Base-by-base conservation (phyloP, 2,329 filamentous ascomycete genomes). In the Pestalotiopsis sp. region DNA sequence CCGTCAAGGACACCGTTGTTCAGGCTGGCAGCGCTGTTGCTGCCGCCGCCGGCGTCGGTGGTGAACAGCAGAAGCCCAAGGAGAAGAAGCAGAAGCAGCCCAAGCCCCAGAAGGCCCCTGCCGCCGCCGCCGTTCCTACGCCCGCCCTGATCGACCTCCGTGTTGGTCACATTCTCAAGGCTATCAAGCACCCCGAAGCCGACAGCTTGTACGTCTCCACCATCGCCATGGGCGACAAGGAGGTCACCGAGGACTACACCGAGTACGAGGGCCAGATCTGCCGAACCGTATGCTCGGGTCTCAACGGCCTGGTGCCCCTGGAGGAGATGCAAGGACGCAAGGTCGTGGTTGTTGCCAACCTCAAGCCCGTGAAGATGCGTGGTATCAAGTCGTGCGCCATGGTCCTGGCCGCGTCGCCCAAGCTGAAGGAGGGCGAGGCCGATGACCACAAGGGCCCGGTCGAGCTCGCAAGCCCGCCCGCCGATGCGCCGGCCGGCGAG, bases 351-450 rank as follows among this genome's bases (percentile, higher is more conserved):
- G 95, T 99, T 24, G 97, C 94, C 86, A 99, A 99, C 82, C 88
- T 99, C 73, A 99, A 99, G 87, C 96, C 96, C 64, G 96, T 98
- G 80, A 99, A 97, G 81, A 99, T 99, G 96, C 93, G 96, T 71
- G 96, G 96, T 73, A 86, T 89, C 83, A 89, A 89, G 83, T 89
- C 87, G 3, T 87, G 83, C 73, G 87, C 76, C 76, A 98, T 99
- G 96, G 96, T 99, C 17, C 88, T 99, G 52, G 96, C 96, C 10
- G 96, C 96, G 2, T 97, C 94, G 20, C 96, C 95, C n/a, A 86
- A 87, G 68, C 80, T 92, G 61, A 90, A 91, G 76, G 92, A 95
- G 76, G 95, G 94, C 58, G 94, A 94, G 77, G 91, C 88, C 62
- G 91, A 93, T 77, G 89, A 95, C 79, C 94, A 97, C 84, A 94